Evolutionary conservation across 352 stramenopile species (phyloP), one percentile per base, ranked within the genome.

Genomic region (Phytophthora sp.): DNA sequence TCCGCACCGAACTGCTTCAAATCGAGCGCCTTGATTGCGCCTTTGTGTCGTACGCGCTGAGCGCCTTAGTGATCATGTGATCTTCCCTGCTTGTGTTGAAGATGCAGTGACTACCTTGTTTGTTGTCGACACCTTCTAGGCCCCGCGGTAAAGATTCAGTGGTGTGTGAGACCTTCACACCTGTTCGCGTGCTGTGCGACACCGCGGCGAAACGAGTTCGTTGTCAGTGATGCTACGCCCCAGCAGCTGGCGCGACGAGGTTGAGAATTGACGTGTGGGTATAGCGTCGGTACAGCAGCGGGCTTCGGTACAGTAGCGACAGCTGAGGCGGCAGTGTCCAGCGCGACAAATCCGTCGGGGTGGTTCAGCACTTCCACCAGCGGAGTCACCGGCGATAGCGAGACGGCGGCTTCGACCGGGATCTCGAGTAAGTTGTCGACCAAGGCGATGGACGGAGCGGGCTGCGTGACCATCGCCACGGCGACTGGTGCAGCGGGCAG

Each of bases 181-280:
- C 39, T n/a, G 38, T 38, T 74, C 2, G 60, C 39, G 20, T 73
- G 66, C 38, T 69, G 58, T 0, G 58, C 49, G 8, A 46, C 47
- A 2, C 52, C 63, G 13, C 63, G 45, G 0, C 45, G 30, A 49
- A 78, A 78, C 0, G 56, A 74, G 31, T 73, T 65, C 3, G 60
- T 66, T 9, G n/a, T n/a, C n/a, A 72, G 41, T 16, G 31, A 6
- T 13, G 53, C 47, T 7, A 38, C 13, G 6, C 60, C 12, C 61
- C 65, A 35, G 64, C 59, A 0, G n/a, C n/a, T n/a, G n/a, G n/a
- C n/a, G n/a, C n/a, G n/a, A 78, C 31, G 5, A 59, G 56, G 7
- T 60, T 42, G 2, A 74, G 57, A 7, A 78, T 75, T 78, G 31
- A 73, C 66, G 44, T 69, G 55, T 15, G 24, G 18, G 54, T 73